Conservation (phyloP, 164 flowering plant genomes). For the Annona cherimola region DNA sequence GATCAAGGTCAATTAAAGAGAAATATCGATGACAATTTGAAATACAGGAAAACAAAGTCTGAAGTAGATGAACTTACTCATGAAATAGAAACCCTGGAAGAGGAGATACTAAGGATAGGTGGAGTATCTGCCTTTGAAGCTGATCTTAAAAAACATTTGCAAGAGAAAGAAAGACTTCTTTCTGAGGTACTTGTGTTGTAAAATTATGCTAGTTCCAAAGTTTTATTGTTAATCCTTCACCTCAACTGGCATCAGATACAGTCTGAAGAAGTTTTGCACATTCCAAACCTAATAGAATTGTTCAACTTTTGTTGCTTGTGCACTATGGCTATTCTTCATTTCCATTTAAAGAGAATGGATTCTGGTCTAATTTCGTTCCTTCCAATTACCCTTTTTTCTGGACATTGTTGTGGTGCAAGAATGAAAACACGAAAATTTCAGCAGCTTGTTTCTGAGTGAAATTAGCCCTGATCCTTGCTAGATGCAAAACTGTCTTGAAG, state of each 20-base stretch:
- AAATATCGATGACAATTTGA: slow-evolving; percentile 81
- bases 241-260: background rate
- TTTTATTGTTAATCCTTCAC: background rate
- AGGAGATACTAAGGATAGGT: slow-evolving; percentile 54
- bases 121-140: slow-evolving; percentile 58
- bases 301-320: background rate
- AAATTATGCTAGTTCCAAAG: background rate
- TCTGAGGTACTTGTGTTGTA: slow-evolving; percentile 55
- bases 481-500: background rate
- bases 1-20: slow-evolving; percentile 62
- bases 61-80: slow-evolving; percentile 59
- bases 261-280: background rate
- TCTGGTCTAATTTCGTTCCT: background rate
- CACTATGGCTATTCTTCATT: background rate
- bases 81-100: slow-evolving; percentile 79
- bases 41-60: slow-evolving; percentile 70
- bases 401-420: background rate
- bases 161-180: slow-evolving; percentile 79
- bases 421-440: background rate
- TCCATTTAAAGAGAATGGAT: background rate
- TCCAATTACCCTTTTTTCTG: background rate
- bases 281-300: background rate
- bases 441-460: background rate
- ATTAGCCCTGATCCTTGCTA: background rate
- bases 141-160: slow-evolving; percentile 44